Evolutionary conservation across 108 stramenopile species (phyloP).

Genomic region (Skeletonema grethae): DNA sequence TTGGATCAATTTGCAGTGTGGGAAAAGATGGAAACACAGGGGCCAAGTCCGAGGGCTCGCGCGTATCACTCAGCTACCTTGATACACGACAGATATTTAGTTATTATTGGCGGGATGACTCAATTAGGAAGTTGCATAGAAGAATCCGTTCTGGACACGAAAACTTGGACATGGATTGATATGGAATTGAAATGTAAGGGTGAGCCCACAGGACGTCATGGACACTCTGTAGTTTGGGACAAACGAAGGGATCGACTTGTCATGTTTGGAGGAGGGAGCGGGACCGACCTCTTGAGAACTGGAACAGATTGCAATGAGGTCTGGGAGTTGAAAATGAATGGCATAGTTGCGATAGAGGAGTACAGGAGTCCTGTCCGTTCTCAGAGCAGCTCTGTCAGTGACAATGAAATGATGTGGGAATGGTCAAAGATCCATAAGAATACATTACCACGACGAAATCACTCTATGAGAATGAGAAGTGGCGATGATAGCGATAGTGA

Average conservation of each 20-base stretch:
- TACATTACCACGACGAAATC: not conserved
- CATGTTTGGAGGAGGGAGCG: slow-evolving; percentile 68
- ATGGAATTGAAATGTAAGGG: not conserved
- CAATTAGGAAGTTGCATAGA: slow-evolving; percentile 38
- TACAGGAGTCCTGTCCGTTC: not conserved
- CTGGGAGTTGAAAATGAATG: slow-evolving; percentile 56
- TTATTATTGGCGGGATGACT: slow-evolving; percentile 67
- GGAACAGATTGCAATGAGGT: slow-evolving; percentile 61
- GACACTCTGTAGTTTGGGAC: slow-evolving; percentile 65
- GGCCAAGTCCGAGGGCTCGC: slow-evolving; percentile 19
- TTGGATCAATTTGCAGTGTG: not conserved
- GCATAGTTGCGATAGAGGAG: slow-evolving; percentile 24
- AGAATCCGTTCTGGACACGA: slow-evolving; percentile 54
- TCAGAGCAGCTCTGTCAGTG: not conserved
- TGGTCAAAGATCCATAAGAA: slow-evolving; percentile 36
- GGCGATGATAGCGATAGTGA: slow-evolving; percentile 10
- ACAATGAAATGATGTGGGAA: slow-evolving; percentile 25
- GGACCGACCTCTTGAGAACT: slow-evolving; percentile 57
- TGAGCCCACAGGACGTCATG: slow-evolving; percentile 56
- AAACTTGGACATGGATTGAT: slow-evolving; percentile 62
- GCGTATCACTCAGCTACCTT: slow-evolving; percentile 73
- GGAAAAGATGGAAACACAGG: slow-evolving; percentile 17
- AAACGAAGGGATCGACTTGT: slow-evolving; percentile 50
- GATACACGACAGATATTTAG: slow-evolving; percentile 50
- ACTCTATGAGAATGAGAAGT: not conserved